Base-by-base conservation (phyloP, 108 stramenopile species). In the Cyclotella cryptica region DNA sequence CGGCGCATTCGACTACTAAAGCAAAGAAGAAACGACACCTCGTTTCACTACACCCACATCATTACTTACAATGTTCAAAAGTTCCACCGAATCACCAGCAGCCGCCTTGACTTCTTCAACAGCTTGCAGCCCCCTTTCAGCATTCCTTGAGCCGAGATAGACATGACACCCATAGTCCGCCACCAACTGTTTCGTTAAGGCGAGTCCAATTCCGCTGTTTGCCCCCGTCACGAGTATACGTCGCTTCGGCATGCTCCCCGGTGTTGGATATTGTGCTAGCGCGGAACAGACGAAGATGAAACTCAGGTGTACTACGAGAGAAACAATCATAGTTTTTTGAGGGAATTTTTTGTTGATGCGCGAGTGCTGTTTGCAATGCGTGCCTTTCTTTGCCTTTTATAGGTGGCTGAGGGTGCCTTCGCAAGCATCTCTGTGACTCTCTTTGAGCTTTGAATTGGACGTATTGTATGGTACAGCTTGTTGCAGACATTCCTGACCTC, bases 141-240 rank as follows among this genome's bases (percentile, higher is more conserved):
- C 24, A 51, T 69, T 76, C 13, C 90, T 75, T 21, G 88, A 75
- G 19, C 81, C 84, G 28, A 91, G 77, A 19, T 88, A 75, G 10
- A 91, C 90, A 35, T 89, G 75, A 53, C 82, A 81, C 29, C 74
- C 62, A 74, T 88, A 62, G 13, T 91, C 88, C 27, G 69, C 35
- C 15, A 86, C 79, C 13, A 91, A 73, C 53, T 84, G 85, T 57
- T 87, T 81, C 43, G 87, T 86, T 12, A 89, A 47, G 9, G 88
- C 88, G 17, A 77, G 62, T 18, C 88, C 88, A 61, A 91, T 89
- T 21, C 88, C 88, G 28, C 61, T 71, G 73, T 87, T 89, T 19
- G 86, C 88, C 13, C 88, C 88, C 10, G 88, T 87, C 11, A 88
- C 66, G 45, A 85, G 62, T 39, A 85, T 81, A 14, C 63, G 74